Conservation (phyloP, 2,329 filamentous ascomycete species). For the Fonsecaea erecta region DNA sequence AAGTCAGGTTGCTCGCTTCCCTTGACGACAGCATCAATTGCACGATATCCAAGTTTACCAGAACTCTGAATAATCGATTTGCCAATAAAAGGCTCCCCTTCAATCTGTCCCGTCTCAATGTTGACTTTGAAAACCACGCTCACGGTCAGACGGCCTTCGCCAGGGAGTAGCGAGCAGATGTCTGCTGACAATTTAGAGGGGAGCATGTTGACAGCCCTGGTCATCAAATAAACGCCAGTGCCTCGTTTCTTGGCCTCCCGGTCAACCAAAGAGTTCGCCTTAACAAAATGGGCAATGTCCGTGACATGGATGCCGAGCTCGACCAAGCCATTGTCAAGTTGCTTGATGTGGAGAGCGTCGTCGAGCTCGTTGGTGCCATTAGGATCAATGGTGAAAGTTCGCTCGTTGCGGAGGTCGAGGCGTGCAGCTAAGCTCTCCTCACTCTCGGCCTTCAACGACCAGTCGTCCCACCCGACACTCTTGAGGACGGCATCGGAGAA, state of each 20-base stretch:
- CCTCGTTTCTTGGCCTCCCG: conserved; percentile 97
- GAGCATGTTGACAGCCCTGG: conserved; percentile 84
- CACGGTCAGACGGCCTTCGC: conserved; percentile 87
- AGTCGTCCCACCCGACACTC: conserved; percentile 89
- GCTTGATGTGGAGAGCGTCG: conserved; percentile 90
- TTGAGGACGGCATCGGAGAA: conserved; percentile 96
- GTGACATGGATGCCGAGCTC: conserved; percentile 95
- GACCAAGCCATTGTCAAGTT: conserved; percentile 78
- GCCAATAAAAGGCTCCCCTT: conserved; percentile 91
- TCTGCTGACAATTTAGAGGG: conserved; percentile 84
- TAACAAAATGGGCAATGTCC: conserved; percentile 95
- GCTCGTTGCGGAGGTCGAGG: conserved; percentile 87
- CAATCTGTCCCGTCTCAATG: conserved; percentile 76
- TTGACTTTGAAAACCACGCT: conserved; percentile 94
- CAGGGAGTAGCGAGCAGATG: conserved; percentile 82
- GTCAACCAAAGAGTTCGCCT: conserved; percentile 91
- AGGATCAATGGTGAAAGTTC: conserved; percentile 89
- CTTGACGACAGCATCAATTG: conserved; percentile 81
- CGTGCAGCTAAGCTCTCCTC: conserved; percentile 73
- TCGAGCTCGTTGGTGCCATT: conserved; percentile 87
- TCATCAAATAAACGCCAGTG: conserved; percentile 92
- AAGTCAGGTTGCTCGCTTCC: conserved; percentile 67
- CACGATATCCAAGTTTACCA: conserved; percentile 80
- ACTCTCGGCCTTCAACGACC: conserved; percentile 83
- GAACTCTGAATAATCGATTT: conserved; percentile 91